These are phyloP conservation scores for Gracilaria domingensis DNA, from an alignment of 23 red algal species.

Conservation along the genomic window DNA sequence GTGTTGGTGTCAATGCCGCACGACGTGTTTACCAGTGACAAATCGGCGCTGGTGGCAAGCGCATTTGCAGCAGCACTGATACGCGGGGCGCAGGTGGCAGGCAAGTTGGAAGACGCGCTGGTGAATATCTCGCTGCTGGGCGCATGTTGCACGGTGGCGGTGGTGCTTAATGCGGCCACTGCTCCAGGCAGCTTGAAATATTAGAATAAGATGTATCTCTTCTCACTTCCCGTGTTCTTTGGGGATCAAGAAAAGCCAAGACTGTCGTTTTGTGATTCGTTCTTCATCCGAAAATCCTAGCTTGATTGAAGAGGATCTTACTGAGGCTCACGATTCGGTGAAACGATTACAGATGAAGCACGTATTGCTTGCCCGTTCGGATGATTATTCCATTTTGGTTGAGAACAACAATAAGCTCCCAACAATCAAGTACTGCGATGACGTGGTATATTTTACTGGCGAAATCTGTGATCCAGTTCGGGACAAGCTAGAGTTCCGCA, in stretches of 20 bases:
- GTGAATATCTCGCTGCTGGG: neutral
- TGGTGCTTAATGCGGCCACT: neutral
- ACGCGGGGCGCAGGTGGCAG: neutral
- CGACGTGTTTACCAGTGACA: neutral
- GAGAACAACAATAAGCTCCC: neutral
- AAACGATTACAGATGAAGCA: too few relatives aligned
- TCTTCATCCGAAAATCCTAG: too few relatives aligned
- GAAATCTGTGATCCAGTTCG: neutral
- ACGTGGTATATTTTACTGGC: neutral
- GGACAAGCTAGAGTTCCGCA: neutral
- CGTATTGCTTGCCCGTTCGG: too few relatives aligned
- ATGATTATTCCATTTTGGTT: conserved; percentile 9
- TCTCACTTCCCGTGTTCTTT: too few relatives aligned
- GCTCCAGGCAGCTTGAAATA: neutral
- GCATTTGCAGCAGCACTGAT: neutral
- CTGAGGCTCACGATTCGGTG: too few relatives aligned
- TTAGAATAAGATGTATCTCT: too few relatives aligned
- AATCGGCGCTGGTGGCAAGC: neutral
- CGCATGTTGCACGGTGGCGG: conserved; percentile 1
- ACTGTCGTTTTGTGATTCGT: too few relatives aligned
- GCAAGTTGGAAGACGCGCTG: conserved; percentile 2
- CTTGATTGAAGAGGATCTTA: too few relatives aligned
- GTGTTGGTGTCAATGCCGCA: neutral
- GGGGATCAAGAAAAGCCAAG: too few relatives aligned
- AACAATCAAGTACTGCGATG: neutral